Evolutionary conservation across 768 basidiomycete species (phyloP), one percentile per base, ranked within the genome.

Genomic region (Hortiboletus campestris): DNA sequence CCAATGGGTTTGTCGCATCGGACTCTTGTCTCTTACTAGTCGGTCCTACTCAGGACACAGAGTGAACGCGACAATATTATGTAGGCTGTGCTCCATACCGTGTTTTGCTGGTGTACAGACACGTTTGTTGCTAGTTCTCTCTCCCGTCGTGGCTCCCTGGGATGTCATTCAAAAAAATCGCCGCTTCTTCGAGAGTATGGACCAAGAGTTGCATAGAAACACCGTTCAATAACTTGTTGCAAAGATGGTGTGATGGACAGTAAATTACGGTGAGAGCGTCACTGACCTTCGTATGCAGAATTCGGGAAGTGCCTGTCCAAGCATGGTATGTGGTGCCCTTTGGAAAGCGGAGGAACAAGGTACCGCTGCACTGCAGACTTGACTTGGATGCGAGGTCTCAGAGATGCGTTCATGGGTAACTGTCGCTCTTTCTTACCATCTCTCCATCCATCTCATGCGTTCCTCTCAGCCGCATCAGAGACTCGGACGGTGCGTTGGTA

Each of bases 401-500:
- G 50, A 39, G 51, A 59, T 4, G 56, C 47, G 9, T 56, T 59
- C 49, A 38, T 59, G 25, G 57, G 57, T 63, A 44, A 53, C 22
- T 34, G 3, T 22, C n/a, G 0, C 16, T 16, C 14, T n/a, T n/a
- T n/a, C 13, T 17, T 32, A 14, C 2, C 4, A 7, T n/a, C 1
- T 28, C 4, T 9, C n/a, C 28, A 7, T 46, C 10, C 29, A 32
- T 45, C 39, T 45, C 45, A 53, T 19, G 0, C 29, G 1, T 20
- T 11, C 17, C 29, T 19, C 45, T 28, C 44, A 63, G 58, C 58
- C 22, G 53, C 38, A 11, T 53, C 57, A 22, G 61, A 63, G 17
- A 63, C 52, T n/a, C n/a, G n/a, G n/a, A n/a, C n/a, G 49, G 61
- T 63, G 14, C 14, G 51, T 63, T n/a, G 45, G 12, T n/a, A 17